These are phyloP conservation scores for Hemisphaericaspora xylofermentans DNA, from an alignment of 1,139 yeast species.

Conservation along the genomic window DNA sequence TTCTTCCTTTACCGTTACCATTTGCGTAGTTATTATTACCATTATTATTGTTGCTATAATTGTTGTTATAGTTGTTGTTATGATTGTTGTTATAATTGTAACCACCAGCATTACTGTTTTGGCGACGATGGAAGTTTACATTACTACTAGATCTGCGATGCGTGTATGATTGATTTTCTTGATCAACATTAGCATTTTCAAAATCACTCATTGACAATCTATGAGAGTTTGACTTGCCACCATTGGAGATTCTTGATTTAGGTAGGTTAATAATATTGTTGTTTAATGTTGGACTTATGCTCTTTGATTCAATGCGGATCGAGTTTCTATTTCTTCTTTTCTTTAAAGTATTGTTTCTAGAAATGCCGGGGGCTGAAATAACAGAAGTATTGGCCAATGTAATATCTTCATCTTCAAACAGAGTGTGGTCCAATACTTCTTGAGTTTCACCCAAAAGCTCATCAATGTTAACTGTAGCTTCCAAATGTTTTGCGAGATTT, in stretches of 20 bases:
- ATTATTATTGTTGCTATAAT: slow-evolving; percentile 10
- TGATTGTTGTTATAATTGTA: slow-evolving; percentile 7
- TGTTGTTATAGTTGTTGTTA: not conserved
- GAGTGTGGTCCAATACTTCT: slow-evolving; percentile 31
- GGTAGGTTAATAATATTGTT: slow-evolving; percentile 15
- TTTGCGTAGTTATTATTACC: slow-evolving; percentile 7
- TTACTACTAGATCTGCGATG: slow-evolving; percentile 3
- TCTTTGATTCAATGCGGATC: slow-evolving; percentile 24
- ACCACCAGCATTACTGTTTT: slow-evolving; percentile 5
- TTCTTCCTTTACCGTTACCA: slow-evolving; percentile 3
- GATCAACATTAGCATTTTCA: slow-evolving; percentile 5
- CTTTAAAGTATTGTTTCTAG: slow-evolving; percentile 1
- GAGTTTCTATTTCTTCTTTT: slow-evolving; percentile 3
- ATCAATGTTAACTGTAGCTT: slow-evolving; percentile 34
- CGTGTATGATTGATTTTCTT: slow-evolving; percentile 9
- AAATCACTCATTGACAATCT: slow-evolving; percentile 5
- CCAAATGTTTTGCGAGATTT: slow-evolving; percentile 28
- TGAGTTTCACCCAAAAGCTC: slow-evolving; percentile 35
- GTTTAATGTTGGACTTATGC: slow-evolving; percentile 19
- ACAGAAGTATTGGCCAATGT: slow-evolving; percentile 21
- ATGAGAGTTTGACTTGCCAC: slow-evolving; percentile 19
- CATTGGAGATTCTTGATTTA: slow-evolving; percentile 4
- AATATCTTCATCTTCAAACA: slow-evolving; percentile 38
- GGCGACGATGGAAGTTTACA: slow-evolving; percentile 8
- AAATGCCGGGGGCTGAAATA: slow-evolving; percentile 1